Conservation (phyloP, 768 basidiomycete genomes). For the Kwoniella sp. region DNA sequence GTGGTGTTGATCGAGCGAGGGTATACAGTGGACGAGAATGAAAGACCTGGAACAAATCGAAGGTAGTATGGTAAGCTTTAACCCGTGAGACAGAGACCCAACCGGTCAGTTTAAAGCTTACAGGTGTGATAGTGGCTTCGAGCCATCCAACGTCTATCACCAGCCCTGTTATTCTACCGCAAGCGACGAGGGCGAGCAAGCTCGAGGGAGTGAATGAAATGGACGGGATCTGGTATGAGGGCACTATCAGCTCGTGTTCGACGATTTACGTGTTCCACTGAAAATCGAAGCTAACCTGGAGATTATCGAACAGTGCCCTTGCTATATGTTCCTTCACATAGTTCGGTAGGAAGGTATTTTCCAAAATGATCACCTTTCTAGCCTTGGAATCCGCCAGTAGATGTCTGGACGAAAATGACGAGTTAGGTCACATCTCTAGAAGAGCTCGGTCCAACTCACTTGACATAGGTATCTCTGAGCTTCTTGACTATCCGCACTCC, state of each 20-base stretch:
- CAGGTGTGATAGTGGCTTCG: constrained; percentile 84
- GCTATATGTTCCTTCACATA: constrained; percentile 87
- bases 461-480: constrained; percentile 76
- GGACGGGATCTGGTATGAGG: constrained; percentile 75
- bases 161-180: constrained; percentile 86
- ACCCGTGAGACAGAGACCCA: too few relatives aligned
- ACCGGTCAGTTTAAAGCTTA: constrained; percentile 57
- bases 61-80: too few relatives aligned
- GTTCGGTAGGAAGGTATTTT: constrained; percentile 82
- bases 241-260: not conserved
- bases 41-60: too few relatives aligned
- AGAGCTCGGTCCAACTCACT: constrained; percentile 61
- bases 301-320: constrained; percentile 81
- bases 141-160: constrained; percentile 91
- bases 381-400: constrained; percentile 92
- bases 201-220: constrained; percentile 91
- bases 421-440: constrained; percentile 7
- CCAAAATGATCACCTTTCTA: constrained; percentile 88
- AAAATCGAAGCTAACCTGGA: constrained; percentile 64
- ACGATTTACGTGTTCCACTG: too few relatives aligned
- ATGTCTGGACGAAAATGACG: constrained; percentile 61
- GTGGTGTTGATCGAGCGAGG: constrained; percentile 77
- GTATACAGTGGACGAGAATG: constrained; percentile 84
- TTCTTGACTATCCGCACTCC: constrained; percentile 69
- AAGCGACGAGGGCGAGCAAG: constrained; percentile 77